These are phyloP conservation scores for Didymella arachidicola DNA, from an alignment of 2,329 filamentous ascomycete species.

Conservation along the genomic window DNA sequence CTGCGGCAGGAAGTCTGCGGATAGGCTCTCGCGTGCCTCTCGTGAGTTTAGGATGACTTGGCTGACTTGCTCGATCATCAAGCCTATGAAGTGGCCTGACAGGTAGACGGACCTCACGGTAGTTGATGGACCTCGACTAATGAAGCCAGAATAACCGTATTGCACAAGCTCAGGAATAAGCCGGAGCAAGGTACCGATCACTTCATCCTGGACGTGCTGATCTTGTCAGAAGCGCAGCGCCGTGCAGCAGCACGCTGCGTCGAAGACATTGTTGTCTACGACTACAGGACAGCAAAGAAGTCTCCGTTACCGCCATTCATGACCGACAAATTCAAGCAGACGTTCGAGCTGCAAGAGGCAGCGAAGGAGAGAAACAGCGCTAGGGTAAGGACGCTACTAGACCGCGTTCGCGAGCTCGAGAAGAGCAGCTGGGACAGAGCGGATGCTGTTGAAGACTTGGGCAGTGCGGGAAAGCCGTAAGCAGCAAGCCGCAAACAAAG, in stretches of 20 bases:
- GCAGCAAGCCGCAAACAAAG: constrained; percentile 1
- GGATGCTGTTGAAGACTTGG: constrained; percentile 74
- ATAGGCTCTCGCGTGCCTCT: constrained; percentile 7
- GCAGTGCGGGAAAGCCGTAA: constrained; percentile 34
- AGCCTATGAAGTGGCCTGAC: constrained; percentile 83
- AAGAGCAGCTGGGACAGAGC: constrained; percentile 74
- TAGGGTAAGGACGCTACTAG: constrained; percentile 62
- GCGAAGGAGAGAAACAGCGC: constrained; percentile 61
- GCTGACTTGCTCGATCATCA: constrained; percentile 19
- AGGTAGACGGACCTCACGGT: constrained; percentile 37
- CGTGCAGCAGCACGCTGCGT: constrained; percentile 75
- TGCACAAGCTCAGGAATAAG: constrained; percentile 73
- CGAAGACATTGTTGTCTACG: constrained; percentile 83
- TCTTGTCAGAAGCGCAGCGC: constrained; percentile 78
- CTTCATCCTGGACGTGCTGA: constrained; percentile 67
- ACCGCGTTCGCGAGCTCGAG: constrained; percentile 67
- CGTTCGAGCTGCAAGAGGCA: constrained; percentile 68
- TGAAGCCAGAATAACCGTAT: constrained; percentile 69
- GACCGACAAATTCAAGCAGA: constrained; percentile 65
- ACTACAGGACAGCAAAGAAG: constrained; percentile 69
- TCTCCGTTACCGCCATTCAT: constrained; percentile 67
- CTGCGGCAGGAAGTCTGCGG: constrained; percentile 1
- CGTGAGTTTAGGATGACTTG: neutral
- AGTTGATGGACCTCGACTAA: constrained; percentile 5
- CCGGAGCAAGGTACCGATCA: constrained; percentile 61